These are phyloP conservation scores for Psophocarpus tetragonolobus DNA, from an alignment of 306 rosid genomes.

Conservation along the genomic window DNA sequence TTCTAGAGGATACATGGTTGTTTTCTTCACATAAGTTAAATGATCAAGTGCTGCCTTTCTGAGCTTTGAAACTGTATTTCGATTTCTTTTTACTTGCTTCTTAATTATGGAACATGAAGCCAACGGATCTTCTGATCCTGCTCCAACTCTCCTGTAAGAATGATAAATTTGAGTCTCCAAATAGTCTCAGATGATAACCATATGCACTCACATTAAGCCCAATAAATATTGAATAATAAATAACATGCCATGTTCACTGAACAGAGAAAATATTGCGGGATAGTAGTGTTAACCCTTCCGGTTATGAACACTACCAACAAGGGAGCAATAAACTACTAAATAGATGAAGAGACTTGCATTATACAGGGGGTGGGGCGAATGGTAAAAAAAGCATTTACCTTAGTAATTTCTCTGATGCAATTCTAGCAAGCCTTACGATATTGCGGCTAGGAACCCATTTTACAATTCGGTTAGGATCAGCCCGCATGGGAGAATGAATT, in stretches of 20 bases:
- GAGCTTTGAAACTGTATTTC: slow-evolving; percentile 43
- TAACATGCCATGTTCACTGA: neutral
- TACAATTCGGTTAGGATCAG: slow-evolving; percentile 83
- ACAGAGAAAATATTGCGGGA: neutral
- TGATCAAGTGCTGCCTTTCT: slow-evolving; percentile 65
- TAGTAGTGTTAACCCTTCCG: slow-evolving; percentile 24
- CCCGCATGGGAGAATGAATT: slow-evolving; percentile 96
- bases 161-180: slow-evolving; percentile 23
- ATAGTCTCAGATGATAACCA: slow-evolving; percentile 14
- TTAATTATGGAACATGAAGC: slow-evolving; percentile 63
- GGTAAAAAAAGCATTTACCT: slow-evolving; percentile 43
- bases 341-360: too few relatives aligned
- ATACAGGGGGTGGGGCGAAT: neutral
- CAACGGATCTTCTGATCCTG: slow-evolving; percentile 73
- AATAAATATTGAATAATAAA: neutral
- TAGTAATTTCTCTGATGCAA: slow-evolving; percentile 80
- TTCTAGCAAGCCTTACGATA: slow-evolving; percentile 64
- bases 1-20: slow-evolving; percentile 90
- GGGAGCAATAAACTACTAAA: neutral
- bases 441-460: slow-evolving; percentile 75
- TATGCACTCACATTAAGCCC: slow-evolving; percentile 3
- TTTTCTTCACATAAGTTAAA: slow-evolving; percentile 59
- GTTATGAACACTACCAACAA: slow-evolving; percentile 15
- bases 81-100: slow-evolving; percentile 58
- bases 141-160: slow-evolving; percentile 76